Conservation (phyloP, 2,329 filamentous ascomycete species). For the Grosmannia penicillata region DNA sequence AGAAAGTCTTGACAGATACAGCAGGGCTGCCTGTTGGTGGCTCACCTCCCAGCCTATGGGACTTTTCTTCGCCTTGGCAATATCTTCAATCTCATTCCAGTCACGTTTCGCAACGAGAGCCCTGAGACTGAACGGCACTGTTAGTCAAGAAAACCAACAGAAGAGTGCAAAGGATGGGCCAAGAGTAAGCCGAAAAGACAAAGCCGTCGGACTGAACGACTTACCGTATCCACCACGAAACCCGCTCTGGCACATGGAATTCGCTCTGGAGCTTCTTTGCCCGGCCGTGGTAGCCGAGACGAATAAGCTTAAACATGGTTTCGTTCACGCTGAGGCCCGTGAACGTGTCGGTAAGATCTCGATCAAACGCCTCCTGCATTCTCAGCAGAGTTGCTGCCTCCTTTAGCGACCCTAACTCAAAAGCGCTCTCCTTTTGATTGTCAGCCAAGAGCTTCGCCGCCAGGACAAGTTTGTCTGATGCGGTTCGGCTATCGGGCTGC, state of each 20-base stretch:
- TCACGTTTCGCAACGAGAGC: conserved; percentile 81
- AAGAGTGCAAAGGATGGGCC: not conserved
- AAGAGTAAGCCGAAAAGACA: not conserved
- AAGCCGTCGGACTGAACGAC: conserved; percentile 13
- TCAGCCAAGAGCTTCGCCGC: conserved; percentile 73
- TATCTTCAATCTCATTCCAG: conserved; percentile 85
- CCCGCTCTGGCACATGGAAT: conserved; percentile 86
- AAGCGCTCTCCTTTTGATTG: conserved; percentile 56
- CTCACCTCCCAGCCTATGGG: conserved; percentile 93
- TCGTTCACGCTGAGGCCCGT: conserved; percentile 78
- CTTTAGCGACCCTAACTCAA: conserved; percentile 61
- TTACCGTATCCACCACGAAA: conserved; percentile 68
- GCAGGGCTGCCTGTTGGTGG: conserved; percentile 7
- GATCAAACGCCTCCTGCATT: conserved; percentile 77
- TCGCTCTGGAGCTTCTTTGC: conserved; percentile 81
- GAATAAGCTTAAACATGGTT: conserved; percentile 79
- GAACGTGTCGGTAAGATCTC: conserved; percentile 64
- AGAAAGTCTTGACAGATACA: too few species aligned
- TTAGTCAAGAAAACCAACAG: conserved; percentile 1
- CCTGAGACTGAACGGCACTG: conserved; percentile 43
- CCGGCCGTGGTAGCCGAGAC: conserved; percentile 66
- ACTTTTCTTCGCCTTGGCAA: conserved; percentile 63
- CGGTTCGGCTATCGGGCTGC: conserved; percentile 53
- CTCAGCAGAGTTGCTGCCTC: conserved; percentile 68
- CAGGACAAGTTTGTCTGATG: conserved; percentile 76